Evolutionary conservation across 2,329 filamentous ascomycete species (phyloP), one percentile per base, ranked within the genome.

Genomic region (Pseudocercospora ulei): DNA sequence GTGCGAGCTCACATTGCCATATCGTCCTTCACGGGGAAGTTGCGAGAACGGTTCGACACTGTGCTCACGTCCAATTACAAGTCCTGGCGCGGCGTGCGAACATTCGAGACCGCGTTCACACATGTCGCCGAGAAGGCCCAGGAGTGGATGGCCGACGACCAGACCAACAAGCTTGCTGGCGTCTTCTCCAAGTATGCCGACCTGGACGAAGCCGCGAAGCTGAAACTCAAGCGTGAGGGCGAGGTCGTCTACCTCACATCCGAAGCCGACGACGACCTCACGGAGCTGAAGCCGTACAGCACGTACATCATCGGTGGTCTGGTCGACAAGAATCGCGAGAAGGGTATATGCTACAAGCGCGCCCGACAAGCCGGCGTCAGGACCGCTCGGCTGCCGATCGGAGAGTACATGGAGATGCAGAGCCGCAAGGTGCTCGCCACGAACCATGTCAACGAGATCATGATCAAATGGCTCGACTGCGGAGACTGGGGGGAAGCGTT

Each of bases 401-500:
- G 86, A n/a, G 79, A 96, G 47, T 96, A 84, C 61, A 80, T 98
- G 69, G 73, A 85, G 48, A 92, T 98, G 82, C 73, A 79, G 39
- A 87, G 81, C 53, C 76, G 90, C 19, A 76, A 80, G 52, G 83
- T 98, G 3, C 66, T 98, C 41, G 80, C 88, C 3, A 95, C 88
- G 5, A 98, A 96, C 57, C 90, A 98, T 56, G 90, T 98, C 1
- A 75, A 90, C 30, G 88, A 96, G 63, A 96, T 98, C 47, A 94
- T 98, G 84, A 65, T 94, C 29, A 78, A 77, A 49, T 98, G 87
- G 86, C 63, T 98, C 38, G 85, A 95, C 62, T 76, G 75, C 33
- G 83, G 82, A 2, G 82, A 96, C 59, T 98, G 90, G 90, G 87
- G 80, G 1, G 70, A 82, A 56, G 87, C 90, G 0, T 98, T 98